Evolutionary conservation across 225 moss, liverwort and hornwort genomes (phyloP).

Genomic region (Neckera pumila): DNA sequence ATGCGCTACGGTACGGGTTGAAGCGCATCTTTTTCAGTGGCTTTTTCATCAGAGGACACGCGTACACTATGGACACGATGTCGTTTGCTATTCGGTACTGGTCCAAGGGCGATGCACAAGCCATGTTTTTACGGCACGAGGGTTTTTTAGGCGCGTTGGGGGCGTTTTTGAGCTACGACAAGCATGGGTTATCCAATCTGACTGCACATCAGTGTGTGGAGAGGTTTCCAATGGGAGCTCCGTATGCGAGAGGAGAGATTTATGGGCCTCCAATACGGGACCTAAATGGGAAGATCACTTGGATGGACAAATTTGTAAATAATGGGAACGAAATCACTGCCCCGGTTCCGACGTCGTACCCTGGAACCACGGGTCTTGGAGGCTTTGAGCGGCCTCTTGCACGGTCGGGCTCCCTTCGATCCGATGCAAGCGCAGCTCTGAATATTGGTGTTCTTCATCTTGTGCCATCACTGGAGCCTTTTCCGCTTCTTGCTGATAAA

Average conservation of each 20-base stretch:
- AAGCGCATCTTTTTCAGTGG: constrained; percentile 99
- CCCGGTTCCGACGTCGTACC: constrained; percentile 62
- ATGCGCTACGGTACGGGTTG: constrained; percentile 78
- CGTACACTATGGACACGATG: constrained; percentile 99
- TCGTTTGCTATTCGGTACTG: constrained; percentile 94
- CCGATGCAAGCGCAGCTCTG: constrained; percentile 82
- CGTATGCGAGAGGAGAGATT: constrained; percentile 76
- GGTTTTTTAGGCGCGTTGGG: constrained; percentile 87
- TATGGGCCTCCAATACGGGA: constrained; percentile 83
- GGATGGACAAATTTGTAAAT: constrained; percentile 95
- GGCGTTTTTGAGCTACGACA: constrained; percentile 92
- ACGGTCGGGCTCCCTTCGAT: constrained; percentile 48
- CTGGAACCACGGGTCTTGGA: constrained; percentile 78
- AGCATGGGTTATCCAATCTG: constrained; percentile 67
- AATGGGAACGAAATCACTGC: constrained; percentile 79
- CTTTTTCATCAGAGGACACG: constrained; percentile 94
- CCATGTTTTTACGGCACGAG: constrained; percentile 97
- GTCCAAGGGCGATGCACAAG: constrained; percentile 95
- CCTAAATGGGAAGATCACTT: constrained; percentile 93
- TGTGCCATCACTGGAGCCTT: constrained; percentile 80
- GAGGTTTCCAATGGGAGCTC: constrained; percentile 97
- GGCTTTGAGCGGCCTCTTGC: constrained; percentile 77
- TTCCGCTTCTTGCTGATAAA: constrained; percentile 74
- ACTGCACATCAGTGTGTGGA: constrained; percentile 92
- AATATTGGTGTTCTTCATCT: constrained; percentile 97